Evolutionary conservation across 139 green algal species (phyloP).

Genomic region (Auxenochlorella pyrenoidosa): DNA sequence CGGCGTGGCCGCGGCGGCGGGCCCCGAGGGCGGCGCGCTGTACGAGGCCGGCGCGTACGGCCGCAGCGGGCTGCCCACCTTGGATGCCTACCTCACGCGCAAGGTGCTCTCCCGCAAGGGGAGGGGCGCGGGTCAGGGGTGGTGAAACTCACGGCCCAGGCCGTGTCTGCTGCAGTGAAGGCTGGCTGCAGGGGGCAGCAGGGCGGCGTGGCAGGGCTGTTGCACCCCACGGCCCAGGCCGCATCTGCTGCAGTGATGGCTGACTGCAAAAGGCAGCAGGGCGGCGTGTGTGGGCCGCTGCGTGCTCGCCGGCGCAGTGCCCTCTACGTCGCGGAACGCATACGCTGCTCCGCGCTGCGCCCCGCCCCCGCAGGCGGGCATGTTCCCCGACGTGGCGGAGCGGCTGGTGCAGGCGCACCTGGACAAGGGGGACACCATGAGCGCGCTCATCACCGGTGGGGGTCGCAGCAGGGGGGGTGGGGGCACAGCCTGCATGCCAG

Average conservation of each 20-base stretch:
- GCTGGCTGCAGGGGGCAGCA: neutral
- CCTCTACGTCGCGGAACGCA: neutral
- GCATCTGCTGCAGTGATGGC: too few relatives aligned
- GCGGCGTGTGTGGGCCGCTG: too few relatives aligned
- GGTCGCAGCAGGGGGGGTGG: neutral
- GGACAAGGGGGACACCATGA: constrained; percentile 62
- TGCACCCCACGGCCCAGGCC: too few relatives aligned
- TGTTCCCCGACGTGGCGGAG: constrained; percentile 83
- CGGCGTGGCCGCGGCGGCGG: constrained; percentile 57
- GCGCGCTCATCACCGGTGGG: constrained; percentile 28
- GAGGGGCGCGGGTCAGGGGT: too few relatives aligned
- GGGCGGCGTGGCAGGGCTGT: neutral
- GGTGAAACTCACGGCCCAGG: too few relatives aligned
- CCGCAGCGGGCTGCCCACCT: constrained; percentile 42
- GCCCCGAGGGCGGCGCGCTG: constrained; percentile 51
- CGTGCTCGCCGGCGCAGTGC: too few relatives aligned
- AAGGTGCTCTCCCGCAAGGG: constrained; percentile 37
- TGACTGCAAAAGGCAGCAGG: too few relatives aligned
- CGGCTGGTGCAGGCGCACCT: constrained; percentile 68
- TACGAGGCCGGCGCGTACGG: constrained; percentile 62
- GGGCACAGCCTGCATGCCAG: neutral
- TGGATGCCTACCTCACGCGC: constrained; percentile 72
- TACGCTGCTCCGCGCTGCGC: neutral
- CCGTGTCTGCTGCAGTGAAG: neutral
- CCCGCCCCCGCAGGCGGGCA: constrained; percentile 51